Conservation (phyloP, 2,329 filamentous ascomycete genomes). For the Cordyceps pruinosa region DNA sequence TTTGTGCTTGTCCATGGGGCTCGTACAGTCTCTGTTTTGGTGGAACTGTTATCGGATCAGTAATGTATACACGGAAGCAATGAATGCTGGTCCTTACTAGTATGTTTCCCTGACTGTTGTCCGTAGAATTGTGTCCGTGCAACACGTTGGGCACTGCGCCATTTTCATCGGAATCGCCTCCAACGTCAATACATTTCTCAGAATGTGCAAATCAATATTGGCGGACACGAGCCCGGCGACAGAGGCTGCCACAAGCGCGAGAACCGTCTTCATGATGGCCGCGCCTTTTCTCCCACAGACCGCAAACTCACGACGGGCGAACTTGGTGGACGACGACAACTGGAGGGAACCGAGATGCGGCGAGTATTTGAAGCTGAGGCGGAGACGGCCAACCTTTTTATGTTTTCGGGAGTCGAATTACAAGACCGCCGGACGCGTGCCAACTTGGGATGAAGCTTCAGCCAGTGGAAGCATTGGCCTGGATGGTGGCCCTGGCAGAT, state of each 20-base stretch:
- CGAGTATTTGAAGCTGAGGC: background rate
- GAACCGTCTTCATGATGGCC: background rate
- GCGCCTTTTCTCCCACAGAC: background rate
- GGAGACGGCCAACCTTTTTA: background rate
- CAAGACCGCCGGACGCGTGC: background rate
- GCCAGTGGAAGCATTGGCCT: background rate
- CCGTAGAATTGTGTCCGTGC: background rate
- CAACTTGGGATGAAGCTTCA: background rate
- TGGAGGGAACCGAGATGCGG: background rate
- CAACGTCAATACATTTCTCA: background rate
- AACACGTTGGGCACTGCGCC: background rate
- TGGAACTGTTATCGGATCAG: background rate
- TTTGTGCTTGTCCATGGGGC: background rate
- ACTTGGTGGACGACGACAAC: background rate
- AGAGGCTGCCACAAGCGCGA: background rate
- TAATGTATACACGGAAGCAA: background rate
- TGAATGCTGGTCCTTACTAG: background rate
- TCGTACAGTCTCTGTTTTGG: conserved; percentile 2
- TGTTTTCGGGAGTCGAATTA: background rate
- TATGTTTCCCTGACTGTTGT: conserved; percentile 2
- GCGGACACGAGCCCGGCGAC: background rate
- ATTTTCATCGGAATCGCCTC: background rate
- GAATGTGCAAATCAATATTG: background rate
- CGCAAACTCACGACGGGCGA: background rate
- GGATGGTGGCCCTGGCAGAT: background rate